These are phyloP conservation scores for Sarcodon sp. DNA, from an alignment of 768 basidiomycete genomes.

Conservation along the genomic window DNA sequence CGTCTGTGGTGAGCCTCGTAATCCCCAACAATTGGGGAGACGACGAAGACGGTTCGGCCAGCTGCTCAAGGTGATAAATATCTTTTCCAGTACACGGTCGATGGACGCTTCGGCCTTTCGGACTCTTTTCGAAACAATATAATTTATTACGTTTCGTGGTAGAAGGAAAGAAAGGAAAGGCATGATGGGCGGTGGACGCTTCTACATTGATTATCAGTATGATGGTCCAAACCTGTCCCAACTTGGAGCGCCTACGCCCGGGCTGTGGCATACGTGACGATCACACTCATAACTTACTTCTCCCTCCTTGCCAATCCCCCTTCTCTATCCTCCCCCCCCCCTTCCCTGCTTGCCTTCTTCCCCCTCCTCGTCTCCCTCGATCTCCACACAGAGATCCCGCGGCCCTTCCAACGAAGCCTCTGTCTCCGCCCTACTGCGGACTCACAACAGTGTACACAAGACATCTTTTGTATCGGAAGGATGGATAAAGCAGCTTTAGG, in stretches of 20 bases:
- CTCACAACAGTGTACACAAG: slow-evolving; percentile 12
- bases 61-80: slow-evolving; percentile 60
- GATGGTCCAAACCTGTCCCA: slow-evolving; percentile 42
- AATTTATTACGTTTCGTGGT: too few relatives aligned
- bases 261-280: slow-evolving; percentile 82
- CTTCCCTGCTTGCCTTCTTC: too few relatives aligned
- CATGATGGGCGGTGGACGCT: slow-evolving; percentile 34
- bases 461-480: slow-evolving; percentile 49
- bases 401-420: slow-evolving; percentile 62
- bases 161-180: too few relatives aligned
- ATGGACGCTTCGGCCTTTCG: slow-evolving; percentile 79
- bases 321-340: too few relatives aligned
- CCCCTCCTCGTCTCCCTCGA: slow-evolving; percentile 68
- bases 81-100: slow-evolving; percentile 64
- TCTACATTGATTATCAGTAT: slow-evolving; percentile 46
- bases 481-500: slow-evolving; percentile 42
- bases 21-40: slow-evolving; percentile 67
- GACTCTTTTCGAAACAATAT: slow-evolving; percentile 39
- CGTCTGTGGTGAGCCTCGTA: slow-evolving; percentile 61
- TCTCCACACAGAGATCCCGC: slow-evolving; percentile 77
- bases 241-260: slow-evolving; percentile 71
- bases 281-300: slow-evolving; percentile 62
- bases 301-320: slow-evolving; percentile 47
- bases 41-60: slow-evolving; percentile 66
- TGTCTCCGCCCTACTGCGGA: slow-evolving; percentile 8